Conservation (phyloP, 78 protist species). For the Dictyostelium brefeldianum region DNA sequence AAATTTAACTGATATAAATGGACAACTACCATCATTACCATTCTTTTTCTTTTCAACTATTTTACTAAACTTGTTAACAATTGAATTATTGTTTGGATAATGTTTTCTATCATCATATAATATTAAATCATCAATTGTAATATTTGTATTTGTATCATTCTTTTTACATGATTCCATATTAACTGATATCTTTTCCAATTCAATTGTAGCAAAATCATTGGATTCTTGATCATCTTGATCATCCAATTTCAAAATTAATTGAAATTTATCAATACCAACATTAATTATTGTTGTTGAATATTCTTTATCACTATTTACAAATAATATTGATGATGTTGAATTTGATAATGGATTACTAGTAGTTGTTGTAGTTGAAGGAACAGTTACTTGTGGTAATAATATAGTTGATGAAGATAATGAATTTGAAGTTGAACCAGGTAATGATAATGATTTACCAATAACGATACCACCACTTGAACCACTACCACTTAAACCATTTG, state of each 20-base stretch:
- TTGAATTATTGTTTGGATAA: background rate
- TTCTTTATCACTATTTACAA: slow-evolving; percentile 24
- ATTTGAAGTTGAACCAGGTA: background rate
- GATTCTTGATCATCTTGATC: background rate
- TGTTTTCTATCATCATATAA: slow-evolving; percentile 3
- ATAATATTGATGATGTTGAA: background rate
- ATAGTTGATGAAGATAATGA: background rate
- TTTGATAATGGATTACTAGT: background rate
- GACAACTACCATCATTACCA: background rate
- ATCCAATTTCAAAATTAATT: background rate
- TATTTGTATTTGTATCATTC: background rate
- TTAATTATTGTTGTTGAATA: background rate
- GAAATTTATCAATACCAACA: background rate
- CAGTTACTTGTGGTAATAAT: no score
- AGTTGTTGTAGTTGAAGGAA: background rate
- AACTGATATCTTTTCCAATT: background rate
- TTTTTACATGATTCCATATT: slow-evolving; percentile 11
- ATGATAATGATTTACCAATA: background rate
- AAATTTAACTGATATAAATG: background rate
- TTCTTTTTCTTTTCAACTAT: background rate
- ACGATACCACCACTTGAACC: background rate
- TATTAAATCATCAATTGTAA: slow-evolving; percentile 4
- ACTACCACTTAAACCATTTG: background rate
- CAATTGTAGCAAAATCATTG: slow-evolving; percentile 1
- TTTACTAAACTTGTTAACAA: background rate